Evolutionary conservation across 352 stramenopile genomes (phyloP), one percentile per base, ranked within the genome.

Genomic region (Globisporangium nunn): DNA sequence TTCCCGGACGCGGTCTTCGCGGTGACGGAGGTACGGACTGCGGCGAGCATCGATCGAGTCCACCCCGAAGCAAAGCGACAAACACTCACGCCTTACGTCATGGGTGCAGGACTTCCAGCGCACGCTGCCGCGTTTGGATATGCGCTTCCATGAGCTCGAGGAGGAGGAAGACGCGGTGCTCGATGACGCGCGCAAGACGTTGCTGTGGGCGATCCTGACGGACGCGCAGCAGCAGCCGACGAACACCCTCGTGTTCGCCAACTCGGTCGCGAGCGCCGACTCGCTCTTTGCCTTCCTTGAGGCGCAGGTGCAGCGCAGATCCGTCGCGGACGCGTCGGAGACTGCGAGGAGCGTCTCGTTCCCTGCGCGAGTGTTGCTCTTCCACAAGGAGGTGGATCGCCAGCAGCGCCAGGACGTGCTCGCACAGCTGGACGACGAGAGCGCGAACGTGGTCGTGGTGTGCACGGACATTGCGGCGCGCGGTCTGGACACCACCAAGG

Each of bases 391-490:
- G 41, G 62, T 92, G 40, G 54, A 74, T n/a, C 72, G 74, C 17
- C 50, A 70, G 15, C 54, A 81, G 51, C 75, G 81, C n/a, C 67
- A 76, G 47, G 48, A 64, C 1, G 65, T 89, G 10, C 60, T 91
- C 45, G 56, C 60, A 37, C 55, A 62, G 37, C 71, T 88, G 2
- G 63, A 75, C 47, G 64, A 78, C 23, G 53, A 66, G n/a, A 48
- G 50, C 0, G 59, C 65, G 2, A 62, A 72, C 11, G 58, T 77
- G 0, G 68, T 87, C 2, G 72, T 91, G 2, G 70, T 91, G 17
- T 88, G 78, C 52, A 93, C 83, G 4, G 83, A 93, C 57, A 91
- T 93, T 33, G 83, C 81, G 0, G 81, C 83, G 15, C 68, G 80
- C 28, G 83, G 83, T 0, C 68, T 93, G 2, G 83, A 93, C 50